Base-by-base conservation (phyloP, 73 alveolate genomes). In the Paramecium tetraurelia region DNA sequence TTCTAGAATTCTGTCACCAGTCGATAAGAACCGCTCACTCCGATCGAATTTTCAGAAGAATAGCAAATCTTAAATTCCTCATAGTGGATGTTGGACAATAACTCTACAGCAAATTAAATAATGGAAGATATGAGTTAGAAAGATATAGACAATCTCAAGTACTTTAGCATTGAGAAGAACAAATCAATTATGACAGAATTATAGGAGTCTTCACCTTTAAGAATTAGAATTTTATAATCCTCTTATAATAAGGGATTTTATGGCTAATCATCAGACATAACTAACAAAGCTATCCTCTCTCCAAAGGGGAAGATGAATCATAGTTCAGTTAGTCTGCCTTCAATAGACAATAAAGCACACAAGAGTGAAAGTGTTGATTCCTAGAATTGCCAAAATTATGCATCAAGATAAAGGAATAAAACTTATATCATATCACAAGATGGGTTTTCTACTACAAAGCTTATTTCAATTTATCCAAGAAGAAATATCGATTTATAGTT, bases 341-440 rank as follows among this genome's bases (percentile, higher is more conserved):
- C 46, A 11, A 63, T 63, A 11, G 84, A 63, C n/a, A 63, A 63
- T 7, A 63, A 63, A n/a, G 9, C n/a, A 14, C 4, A 24, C 31
- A 63, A 63, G 4, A 63, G 84, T 63, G 84, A 63, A 8, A 63
- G 84, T 63, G 41, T 63, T 3, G 84, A 63, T 63, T 63, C 84
- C 1, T 33, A 63, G 12, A 63, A 63, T 63, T 63, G 84, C 10
- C 29, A 63, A 63, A 63, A 63, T 33, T 63, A 63, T 63, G 41
- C 24, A 63, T 63, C 44, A 27, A 63, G 84, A 63, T 12, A 11
- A 31, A 27, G 84, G 12, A 63, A 63, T 33, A 63, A 63, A 24
- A 63, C 84, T 0, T 63, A 63, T 27, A 31, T 63, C 5, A 63
- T 63, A 63, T 63, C 84, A 11, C 5, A 63, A 31, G 84, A 63